Conservation (phyloP, 106 monocot species). For the Dendrobium chrysotoxum region DNA sequence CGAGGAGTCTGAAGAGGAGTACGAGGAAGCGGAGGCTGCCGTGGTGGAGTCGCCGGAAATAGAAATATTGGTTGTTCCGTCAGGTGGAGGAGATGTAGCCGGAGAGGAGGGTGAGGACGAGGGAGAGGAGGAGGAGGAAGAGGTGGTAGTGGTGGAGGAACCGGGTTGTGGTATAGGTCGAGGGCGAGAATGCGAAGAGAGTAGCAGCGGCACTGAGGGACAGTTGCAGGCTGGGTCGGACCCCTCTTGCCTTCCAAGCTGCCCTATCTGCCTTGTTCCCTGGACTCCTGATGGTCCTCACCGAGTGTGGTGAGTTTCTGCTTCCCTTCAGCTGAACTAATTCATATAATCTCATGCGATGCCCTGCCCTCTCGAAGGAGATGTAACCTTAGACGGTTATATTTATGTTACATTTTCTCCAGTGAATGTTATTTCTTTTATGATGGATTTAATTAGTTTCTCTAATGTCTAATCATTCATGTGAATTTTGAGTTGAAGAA, state of each 20-base stretch:
- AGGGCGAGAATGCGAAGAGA: background rate
- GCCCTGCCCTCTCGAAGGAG: too few relatives aligned
- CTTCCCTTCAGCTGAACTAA: background rate
- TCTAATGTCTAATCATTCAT: background rate
- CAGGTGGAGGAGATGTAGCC: background rate
- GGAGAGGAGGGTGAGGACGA: constrained; percentile 1
- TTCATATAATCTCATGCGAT: background rate
- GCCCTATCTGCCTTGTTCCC: constrained; percentile 46
- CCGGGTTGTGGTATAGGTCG: background rate
- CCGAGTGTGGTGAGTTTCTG: constrained; percentile 37
- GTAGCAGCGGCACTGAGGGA: background rate
- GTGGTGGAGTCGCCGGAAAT: constrained; percentile 6
- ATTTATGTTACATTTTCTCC: too few relatives aligned
- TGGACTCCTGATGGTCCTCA: constrained; percentile 55
- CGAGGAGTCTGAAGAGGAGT: background rate
- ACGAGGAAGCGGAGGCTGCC: constrained; percentile 1
- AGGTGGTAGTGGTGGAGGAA: background rate
- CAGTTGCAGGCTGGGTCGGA: constrained; percentile 3
- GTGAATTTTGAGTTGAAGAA: background rate
- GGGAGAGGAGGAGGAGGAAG: constrained; percentile 11
- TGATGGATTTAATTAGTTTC: background rate
- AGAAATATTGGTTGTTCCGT: constrained; percentile 4
- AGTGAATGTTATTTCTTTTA: background rate
- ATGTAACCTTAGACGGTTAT: background rate
- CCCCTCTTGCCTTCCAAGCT: constrained; percentile 17